A percentile compares a stretch with the other conserved stretches of the same genome.
These are phyloP conservation scores for Ophiostoma sp. DNA, from an alignment of 2,329 filamentous ascomycete genomes.

Conservation along the genomic window DNA sequence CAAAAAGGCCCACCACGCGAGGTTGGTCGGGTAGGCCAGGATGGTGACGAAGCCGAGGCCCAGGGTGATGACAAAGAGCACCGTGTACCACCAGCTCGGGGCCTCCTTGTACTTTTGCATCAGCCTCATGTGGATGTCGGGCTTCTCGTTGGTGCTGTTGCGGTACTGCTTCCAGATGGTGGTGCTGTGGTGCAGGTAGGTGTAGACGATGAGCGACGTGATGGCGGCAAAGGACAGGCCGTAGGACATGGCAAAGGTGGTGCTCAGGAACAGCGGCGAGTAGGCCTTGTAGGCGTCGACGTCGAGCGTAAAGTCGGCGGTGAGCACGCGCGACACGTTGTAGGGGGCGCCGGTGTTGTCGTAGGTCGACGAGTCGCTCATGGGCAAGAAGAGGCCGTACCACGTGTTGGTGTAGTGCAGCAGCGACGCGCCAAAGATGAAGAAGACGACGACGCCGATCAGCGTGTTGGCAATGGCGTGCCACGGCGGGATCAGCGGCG, in stretches of 20 bases:
- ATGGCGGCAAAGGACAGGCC: constrained; percentile 69
- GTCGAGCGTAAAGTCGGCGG: constrained; percentile 56
- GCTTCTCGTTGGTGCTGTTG: constrained; percentile 54
- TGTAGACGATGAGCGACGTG: constrained; percentile 63
- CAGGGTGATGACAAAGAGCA: constrained; percentile 52
- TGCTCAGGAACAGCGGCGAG: constrained; percentile 64
- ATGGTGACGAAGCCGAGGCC: constrained; percentile 50
- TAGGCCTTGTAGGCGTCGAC: constrained; percentile 60
- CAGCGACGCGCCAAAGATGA: constrained; percentile 52
- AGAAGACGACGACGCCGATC: constrained; percentile 62
- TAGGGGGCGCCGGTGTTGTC: constrained; percentile 63
- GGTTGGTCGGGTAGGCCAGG: constrained; percentile 59
- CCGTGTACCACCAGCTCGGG: constrained; percentile 59
- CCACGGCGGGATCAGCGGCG: constrained; percentile 65
- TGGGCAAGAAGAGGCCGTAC: constrained; percentile 61
- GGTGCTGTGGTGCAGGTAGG: constrained; percentile 59
- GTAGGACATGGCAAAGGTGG: constrained; percentile 65
- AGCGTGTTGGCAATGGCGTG: constrained; percentile 68
- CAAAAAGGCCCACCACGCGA: constrained; percentile 68
- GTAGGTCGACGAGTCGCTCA: constrained; percentile 64
- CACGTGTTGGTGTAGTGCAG: constrained; percentile 63
- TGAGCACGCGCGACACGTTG: constrained; percentile 60
- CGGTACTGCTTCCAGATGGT: constrained; percentile 61
- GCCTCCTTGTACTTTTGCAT: constrained; percentile 60
- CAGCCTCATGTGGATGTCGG: constrained; percentile 59